Evolutionary conservation across 495 filamentous ascomycete species (phyloP), one percentile per base, ranked within the genome.

Genomic region (Rhypophila decipiens): DNA sequence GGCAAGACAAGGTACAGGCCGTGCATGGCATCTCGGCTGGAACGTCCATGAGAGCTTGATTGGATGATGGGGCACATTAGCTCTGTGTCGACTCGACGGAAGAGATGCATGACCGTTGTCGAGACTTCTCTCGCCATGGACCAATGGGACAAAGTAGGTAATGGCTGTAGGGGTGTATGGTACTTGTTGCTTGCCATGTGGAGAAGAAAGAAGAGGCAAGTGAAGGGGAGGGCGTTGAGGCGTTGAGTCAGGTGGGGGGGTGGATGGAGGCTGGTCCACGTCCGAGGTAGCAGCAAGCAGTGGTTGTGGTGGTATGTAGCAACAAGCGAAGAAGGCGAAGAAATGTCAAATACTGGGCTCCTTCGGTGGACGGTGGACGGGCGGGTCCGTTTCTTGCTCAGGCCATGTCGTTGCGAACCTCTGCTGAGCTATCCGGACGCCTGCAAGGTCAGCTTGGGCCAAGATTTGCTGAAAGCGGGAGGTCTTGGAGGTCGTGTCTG

Each of bases 41-140:
- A 56, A 59, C 63, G 56, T 59, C 54, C 58, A 52, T 46, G 62
- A 42, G 55, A 52, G 56, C 51, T 44, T 67, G 57, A 73, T 71
- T 71, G 64, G 67, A 40, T 56, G 48, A 31, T 59, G 55, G 46
- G 51, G 55, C 57, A 71, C 66, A 66, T 65, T 65, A 68, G 64
- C 59, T 69, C 58, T 66, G 63, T 44, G 60, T 67, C 64, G 58
- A 64, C 61, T 64, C 63, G 56, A 65, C 66, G 69, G 67, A 64
- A 60, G 61, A 65, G 68, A 64, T n/a, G 69, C 70, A 71, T 71
- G 69, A 62, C 67, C 64, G 70, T 68, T 66, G 68, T 67, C 56
- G 63, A 64, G 61, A 57, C 55, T 58, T 56, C 54, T 59, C 58
- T 52, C 48, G 24, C 46, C 52, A 45, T 47, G 45, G 51, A 55